These are phyloP conservation scores for Hypoxylon lienhwacheense DNA, from an alignment of 495 filamentous ascomycete genomes.

Conservation along the genomic window DNA sequence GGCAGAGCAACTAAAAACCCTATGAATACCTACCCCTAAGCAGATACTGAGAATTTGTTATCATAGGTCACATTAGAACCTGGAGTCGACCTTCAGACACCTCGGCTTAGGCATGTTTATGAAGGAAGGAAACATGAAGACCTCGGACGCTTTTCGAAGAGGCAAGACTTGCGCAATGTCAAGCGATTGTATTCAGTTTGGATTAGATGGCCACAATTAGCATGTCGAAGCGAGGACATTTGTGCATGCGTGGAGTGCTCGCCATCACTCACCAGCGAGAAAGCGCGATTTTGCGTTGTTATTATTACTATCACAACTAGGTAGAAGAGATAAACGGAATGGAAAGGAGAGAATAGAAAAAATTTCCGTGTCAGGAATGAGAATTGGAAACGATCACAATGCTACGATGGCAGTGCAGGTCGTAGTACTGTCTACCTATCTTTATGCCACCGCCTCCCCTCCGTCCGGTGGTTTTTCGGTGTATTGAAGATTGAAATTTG, in stretches of 20 bases:
- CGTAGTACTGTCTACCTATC: no score
- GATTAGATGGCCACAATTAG: no score
- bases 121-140: not conserved
- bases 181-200: no score
- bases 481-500: no score
- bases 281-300: conserved; percentile 20
- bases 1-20: no score
- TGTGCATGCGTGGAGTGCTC: not conserved
- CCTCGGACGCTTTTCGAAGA: not conserved
- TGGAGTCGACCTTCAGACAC: conserved; percentile 71
- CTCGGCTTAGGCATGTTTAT: conserved; percentile 24
- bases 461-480: conserved; percentile 31
- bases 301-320: no score
- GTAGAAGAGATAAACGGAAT: no score
- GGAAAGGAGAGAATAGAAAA: not conserved
- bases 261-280: conserved; percentile 2
- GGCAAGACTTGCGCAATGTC: not conserved
- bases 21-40: conserved; percentile 11
- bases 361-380: not conserved
- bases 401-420: conserved; percentile 13
- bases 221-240: not conserved
- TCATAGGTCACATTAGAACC: conserved; percentile 78
- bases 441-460: conserved; percentile 14
- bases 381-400: not conserved
- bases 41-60: conserved; percentile 15